phyloP scores from a whole-genome alignment of 179 eudicot species.

The Beta lomatogona region DNA sequence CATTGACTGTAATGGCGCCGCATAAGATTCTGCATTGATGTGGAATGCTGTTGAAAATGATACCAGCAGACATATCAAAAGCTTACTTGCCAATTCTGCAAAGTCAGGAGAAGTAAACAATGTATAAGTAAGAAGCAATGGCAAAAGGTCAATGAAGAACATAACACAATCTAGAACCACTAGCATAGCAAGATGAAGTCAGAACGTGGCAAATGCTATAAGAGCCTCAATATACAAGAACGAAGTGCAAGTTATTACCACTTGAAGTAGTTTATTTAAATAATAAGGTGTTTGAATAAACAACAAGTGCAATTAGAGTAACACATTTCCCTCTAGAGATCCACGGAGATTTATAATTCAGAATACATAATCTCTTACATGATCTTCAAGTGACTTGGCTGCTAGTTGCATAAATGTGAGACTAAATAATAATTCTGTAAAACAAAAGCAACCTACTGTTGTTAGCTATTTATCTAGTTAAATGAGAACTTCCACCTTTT shows the following conservation, averaged over 20 bases:
- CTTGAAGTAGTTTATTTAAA: not conserved
- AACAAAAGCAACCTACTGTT: not conserved
- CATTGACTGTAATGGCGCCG: no score
- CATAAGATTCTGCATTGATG: constrained; percentile 32
- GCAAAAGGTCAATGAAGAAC: not conserved
- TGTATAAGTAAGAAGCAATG: not conserved
- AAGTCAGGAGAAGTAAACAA: not conserved
- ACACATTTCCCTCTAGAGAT: not conserved
- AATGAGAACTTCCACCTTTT: no score
- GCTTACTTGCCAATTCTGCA: constrained; percentile 47
- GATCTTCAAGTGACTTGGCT: not conserved
- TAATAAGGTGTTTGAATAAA: not conserved
- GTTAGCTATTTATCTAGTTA: not conserved
- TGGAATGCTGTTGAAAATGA: constrained; percentile 36
- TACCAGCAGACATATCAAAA: constrained; percentile 47
- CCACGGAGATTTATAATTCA: not conserved
- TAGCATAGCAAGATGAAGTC: not conserved
- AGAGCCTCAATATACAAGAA: not conserved
- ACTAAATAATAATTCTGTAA: not conserved
- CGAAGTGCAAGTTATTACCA: not conserved
- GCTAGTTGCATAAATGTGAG: not conserved
- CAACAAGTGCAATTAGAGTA: not conserved
- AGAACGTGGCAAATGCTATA: not conserved
- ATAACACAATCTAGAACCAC: not conserved
- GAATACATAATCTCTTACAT: not conserved